A percentile compares a stretch with the other conserved stretches of the same genome.
Evolutionary conservation across 805 yeast genomes (phyloP).

Genomic region (Yarrowia osloensis): DNA sequence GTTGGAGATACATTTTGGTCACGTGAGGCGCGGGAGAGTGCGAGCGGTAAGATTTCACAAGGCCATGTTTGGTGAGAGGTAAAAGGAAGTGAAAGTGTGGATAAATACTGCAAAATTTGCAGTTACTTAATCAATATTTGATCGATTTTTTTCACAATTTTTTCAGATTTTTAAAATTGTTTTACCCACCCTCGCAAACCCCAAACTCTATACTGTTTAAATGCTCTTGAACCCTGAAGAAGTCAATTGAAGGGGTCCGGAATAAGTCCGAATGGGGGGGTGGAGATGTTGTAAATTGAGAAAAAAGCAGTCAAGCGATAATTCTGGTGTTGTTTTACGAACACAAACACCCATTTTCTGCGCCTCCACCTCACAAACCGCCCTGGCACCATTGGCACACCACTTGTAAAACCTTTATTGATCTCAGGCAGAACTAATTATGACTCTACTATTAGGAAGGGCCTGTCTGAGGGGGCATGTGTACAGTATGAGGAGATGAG

Average conservation of each 20-base stretch:
- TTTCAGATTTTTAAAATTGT: too few species aligned
- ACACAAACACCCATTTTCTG: too few species aligned
- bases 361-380: too few species aligned
- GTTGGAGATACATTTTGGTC: not conserved
- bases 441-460: not conserved
- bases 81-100: too few species aligned
- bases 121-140: too few species aligned
- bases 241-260: not conserved
- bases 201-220: not conserved
- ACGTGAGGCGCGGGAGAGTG: not conserved
- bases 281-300: not conserved
- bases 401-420: not conserved
- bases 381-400: too few species aligned
- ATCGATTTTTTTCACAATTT: too few species aligned
- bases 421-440: not conserved
- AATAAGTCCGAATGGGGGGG: not conserved
- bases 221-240: not conserved
- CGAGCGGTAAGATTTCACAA: too few species aligned
- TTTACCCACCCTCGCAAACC: not conserved
- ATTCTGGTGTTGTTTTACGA: too few species aligned
- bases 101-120: too few species aligned
- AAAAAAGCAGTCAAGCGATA: too few species aligned
- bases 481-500: not conserved
- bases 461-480: not conserved
- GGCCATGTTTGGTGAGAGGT: too few species aligned